phyloP scores from a whole-genome alignment of 2,329 filamentous ascomycete genomes.

The Cyphellophora europaea region DNA sequence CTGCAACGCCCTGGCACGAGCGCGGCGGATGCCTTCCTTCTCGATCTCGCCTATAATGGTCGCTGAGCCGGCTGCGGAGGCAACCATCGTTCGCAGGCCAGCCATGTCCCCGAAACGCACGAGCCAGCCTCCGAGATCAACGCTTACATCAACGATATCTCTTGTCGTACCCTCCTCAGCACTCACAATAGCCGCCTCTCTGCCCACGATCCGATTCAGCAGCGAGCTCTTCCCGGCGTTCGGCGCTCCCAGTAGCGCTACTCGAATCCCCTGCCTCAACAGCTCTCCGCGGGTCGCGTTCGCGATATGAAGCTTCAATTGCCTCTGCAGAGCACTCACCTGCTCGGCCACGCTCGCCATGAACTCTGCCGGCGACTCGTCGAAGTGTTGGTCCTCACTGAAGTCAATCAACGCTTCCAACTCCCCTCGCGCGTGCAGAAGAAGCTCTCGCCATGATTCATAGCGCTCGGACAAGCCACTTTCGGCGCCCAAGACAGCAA shows the following conservation, averaged over 20 bases:
- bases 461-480: conserved; percentile 65
- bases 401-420: conserved; percentile 96
- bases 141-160: conserved; percentile 83
- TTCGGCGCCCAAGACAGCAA: conserved; percentile 70
- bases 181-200: conserved; percentile 92
- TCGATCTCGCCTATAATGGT: conserved; percentile 64
- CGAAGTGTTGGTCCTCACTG: conserved; percentile 93
- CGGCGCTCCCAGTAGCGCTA: conserved; percentile 81
- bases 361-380: conserved; percentile 69
- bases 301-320: conserved; percentile 60
- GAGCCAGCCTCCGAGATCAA: conserved; percentile 83
- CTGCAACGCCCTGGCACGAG: conserved; percentile 67
- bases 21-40: conserved; percentile 79
- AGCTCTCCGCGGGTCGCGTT: conserved; percentile 79
- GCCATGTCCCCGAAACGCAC: conserved; percentile 95
- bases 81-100: conserved; percentile 54
- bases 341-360: conserved; percentile 59
- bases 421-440: conserved; percentile 78
- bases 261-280: conserved; percentile 70
- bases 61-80: conserved; percentile 4
- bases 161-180: conserved; percentile 86
- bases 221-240: conserved; percentile 94
- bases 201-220: conserved; percentile 79
- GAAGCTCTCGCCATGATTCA: conserved; percentile 66
- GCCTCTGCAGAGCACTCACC: conserved; percentile 49